A percentile compares a stretch with the other conserved stretches of the same genome.
phyloP scores from a whole-genome alignment of 768 basidiomycete species.

The Inosperma sp. region DNA sequence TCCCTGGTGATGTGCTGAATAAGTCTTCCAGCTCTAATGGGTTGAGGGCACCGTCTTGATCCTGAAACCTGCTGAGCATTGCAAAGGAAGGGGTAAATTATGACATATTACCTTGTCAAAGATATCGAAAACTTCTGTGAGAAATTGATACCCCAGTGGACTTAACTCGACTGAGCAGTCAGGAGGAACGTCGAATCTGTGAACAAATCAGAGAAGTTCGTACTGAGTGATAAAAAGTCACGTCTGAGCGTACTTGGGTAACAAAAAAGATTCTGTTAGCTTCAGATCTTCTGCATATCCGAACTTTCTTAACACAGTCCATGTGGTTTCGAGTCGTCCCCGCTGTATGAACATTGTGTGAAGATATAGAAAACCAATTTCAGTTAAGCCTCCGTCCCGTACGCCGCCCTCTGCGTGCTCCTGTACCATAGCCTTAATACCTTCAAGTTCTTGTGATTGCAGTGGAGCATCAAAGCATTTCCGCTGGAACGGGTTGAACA shows the following conservation, averaged over 20 bases:
- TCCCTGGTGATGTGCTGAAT: constrained; percentile 92
- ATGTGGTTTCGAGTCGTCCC: constrained; percentile 93
- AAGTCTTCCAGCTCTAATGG: constrained; percentile 77
- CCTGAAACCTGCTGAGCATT: constrained; percentile 41
- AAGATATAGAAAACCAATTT: constrained; percentile 88
- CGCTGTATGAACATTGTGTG: constrained; percentile 97
- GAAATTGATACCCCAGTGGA: constrained; percentile 92
- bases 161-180: constrained; percentile 96
- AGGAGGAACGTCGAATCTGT: constrained; percentile 85
- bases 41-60: constrained; percentile 92
- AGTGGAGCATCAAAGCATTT: constrained; percentile 95
- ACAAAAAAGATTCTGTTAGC: constrained; percentile 81
- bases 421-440: constrained; percentile 90
- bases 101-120: constrained; percentile 74
- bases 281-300: constrained; percentile 95
- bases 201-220: constrained; percentile 1
- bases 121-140: constrained; percentile 93
- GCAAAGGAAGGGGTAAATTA: neutral
- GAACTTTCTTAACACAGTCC: constrained; percentile 92
- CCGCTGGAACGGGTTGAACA: constrained; percentile 44
- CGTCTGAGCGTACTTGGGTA: constrained; percentile 65
- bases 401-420: constrained; percentile 74
- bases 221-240: constrained; percentile 12
- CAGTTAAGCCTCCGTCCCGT: constrained; percentile 77
- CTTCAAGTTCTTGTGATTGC: constrained; percentile 89